A percentile compares a stretch with the other conserved stretches of the same genome.
Conservation (phyloP, 352 stramenopile species). For the Phytophthora boehmeriae region DNA sequence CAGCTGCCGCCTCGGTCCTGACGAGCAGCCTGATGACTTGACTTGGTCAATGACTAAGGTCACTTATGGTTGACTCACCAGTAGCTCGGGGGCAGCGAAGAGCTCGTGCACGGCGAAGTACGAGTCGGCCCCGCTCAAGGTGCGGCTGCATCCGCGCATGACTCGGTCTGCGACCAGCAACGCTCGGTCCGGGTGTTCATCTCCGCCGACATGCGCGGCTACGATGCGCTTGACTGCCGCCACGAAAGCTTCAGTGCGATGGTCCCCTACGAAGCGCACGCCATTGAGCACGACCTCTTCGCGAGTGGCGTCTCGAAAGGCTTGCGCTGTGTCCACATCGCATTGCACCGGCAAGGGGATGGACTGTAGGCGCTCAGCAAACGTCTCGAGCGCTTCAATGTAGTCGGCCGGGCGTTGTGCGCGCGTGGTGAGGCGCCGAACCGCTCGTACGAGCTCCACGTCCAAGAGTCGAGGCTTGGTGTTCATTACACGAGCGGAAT, state of each 20-base stretch:
- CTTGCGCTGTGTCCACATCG: conserved; percentile 72
- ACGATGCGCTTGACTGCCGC: conserved; percentile 81
- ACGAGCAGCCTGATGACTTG: neutral
- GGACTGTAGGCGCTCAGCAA: conserved; percentile 36
- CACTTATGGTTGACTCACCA: conserved; percentile 40
- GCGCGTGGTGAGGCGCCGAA: conserved; percentile 43
- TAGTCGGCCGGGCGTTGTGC: conserved; percentile 62
- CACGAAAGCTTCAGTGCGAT: conserved; percentile 76
- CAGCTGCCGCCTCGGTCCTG: neutral
- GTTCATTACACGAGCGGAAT: neutral
- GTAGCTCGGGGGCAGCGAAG: conserved; percentile 55
- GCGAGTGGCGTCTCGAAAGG: conserved; percentile 68
- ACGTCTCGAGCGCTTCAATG: conserved; percentile 43
- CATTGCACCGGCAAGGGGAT: conserved; percentile 63
- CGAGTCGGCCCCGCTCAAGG: conserved; percentile 75
- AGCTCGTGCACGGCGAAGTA: conserved; percentile 80
- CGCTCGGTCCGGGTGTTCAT: conserved; percentile 45
- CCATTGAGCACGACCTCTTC: conserved; percentile 79
- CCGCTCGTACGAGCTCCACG: conserved; percentile 37
- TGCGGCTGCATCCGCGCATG: conserved; percentile 76
- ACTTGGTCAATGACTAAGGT: conserved; percentile 1
- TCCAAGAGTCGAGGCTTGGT: conserved; percentile 37
- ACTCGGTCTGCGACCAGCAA: conserved; percentile 63
- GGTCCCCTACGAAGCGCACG: conserved; percentile 75
- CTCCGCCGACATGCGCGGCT: conserved; percentile 32